These are phyloP conservation scores for Huiozyma sinensis DNA, from an alignment of 805 yeast species.

Conservation along the genomic window DNA sequence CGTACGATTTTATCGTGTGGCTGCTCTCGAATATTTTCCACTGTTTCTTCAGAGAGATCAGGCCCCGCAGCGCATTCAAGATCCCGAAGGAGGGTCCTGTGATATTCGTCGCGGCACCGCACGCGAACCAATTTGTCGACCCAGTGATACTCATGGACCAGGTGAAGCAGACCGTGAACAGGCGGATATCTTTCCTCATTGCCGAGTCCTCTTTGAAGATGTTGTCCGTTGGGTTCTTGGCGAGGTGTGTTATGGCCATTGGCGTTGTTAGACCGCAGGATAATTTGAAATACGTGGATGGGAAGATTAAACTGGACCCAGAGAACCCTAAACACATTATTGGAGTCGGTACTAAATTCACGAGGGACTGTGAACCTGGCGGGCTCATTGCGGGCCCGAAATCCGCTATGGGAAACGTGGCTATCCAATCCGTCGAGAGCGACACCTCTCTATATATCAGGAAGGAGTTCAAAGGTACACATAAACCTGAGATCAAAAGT, in stretches of 20 bases:
- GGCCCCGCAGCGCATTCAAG: constrained; percentile 76
- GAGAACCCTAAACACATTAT: constrained; percentile 39
- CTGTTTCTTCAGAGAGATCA: constrained; percentile 79
- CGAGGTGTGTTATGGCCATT: constrained; percentile 68
- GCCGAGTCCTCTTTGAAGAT: constrained; percentile 71
- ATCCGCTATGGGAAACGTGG: constrained; percentile 58
- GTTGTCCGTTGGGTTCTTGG: constrained; percentile 60
- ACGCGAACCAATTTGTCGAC: constrained; percentile 82
- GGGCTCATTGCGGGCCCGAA: constrained; percentile 73
- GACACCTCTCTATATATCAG: constrained; percentile 62
- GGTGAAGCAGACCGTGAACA: constrained; percentile 39
- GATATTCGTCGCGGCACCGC: constrained; percentile 93
- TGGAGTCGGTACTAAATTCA: constrained; percentile 55
- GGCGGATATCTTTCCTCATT: constrained; percentile 52
- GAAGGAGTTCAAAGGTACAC: constrained; percentile 52
- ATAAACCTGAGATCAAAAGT: constrained; percentile 30
- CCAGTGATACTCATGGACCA: constrained; percentile 64
- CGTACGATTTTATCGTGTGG: constrained; percentile 47
- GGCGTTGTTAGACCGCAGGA: constrained; percentile 94
- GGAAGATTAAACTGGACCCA: constrained; percentile 49
- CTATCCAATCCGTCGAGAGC: constrained; percentile 52
- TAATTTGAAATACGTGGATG: constrained; percentile 54
- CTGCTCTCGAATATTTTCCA: constrained; percentile 38
- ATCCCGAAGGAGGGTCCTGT: constrained; percentile 69
- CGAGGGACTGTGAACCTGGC: constrained; percentile 43